Percentiles rank a stretch among this genome's conserved stretches.
These are phyloP conservation scores for Cyberlindnera mycetangii DNA, from an alignment of 805 yeast species.

Conservation along the genomic window DNA sequence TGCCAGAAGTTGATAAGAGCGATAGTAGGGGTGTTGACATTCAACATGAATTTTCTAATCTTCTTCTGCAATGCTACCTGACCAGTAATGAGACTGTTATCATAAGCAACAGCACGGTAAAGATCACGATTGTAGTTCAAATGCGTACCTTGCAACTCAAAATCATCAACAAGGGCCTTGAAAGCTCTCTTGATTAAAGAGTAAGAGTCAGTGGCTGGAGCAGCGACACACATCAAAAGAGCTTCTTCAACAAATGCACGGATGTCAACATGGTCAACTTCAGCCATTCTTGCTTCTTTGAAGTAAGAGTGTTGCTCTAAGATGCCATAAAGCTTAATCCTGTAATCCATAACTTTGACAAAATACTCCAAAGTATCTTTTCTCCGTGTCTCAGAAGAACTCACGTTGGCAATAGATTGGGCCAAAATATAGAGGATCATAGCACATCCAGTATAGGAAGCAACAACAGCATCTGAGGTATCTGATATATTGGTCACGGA, in stretches of 20 bases:
- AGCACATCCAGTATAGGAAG: conserved; percentile 37
- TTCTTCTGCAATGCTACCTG: conserved; percentile 71
- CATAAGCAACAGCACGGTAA: conserved; percentile 45
- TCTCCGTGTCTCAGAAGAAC: conserved; percentile 29
- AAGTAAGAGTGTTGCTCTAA: conserved; percentile 28
- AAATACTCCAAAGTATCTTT: conserved; percentile 38
- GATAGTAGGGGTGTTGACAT: conserved; percentile 28
- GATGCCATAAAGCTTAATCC: conserved; percentile 30
- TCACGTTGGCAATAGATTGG: conserved; percentile 31
- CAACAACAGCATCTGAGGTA: conserved; percentile 30
- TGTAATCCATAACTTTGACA: conserved; percentile 37
- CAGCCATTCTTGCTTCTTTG: conserved; percentile 24
- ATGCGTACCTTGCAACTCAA: conserved; percentile 13
- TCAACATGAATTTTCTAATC: conserved; percentile 41
- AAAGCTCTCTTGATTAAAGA: conserved; percentile 43
- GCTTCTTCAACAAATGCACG: conserved; percentile 48
- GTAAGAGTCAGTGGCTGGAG: conserved; percentile 49
- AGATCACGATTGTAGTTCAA: conserved; percentile 33
- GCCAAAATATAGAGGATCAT: conserved; percentile 37
- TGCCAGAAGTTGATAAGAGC: conserved; percentile 42
- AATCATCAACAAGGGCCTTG: conserved; percentile 26
- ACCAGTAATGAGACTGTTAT: conserved; percentile 60
- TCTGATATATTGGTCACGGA: conserved; percentile 30
- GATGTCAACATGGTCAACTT: conserved; percentile 28
- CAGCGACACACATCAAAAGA: conserved; percentile 47